Evolutionary conservation across 768 basidiomycete species (phyloP), one percentile per base, ranked within the genome.

Genomic region (Lactarius akahatsu): DNA sequence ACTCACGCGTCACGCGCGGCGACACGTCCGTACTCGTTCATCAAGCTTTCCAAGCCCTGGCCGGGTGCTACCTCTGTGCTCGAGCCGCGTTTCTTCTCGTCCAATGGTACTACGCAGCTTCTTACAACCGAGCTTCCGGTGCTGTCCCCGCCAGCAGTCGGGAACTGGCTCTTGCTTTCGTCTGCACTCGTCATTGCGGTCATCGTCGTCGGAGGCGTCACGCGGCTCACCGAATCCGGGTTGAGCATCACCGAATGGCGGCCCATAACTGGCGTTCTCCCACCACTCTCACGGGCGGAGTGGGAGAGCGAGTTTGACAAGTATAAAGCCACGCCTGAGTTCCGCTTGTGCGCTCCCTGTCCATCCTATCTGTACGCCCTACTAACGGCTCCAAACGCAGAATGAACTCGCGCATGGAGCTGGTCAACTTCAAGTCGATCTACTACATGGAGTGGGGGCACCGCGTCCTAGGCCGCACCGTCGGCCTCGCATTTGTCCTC

Each of bases 391-490:
- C 8, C 4, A 41, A 41, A 10, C 73, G 15, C 57, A 98, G 96
- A 73, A 78, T 95, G 68, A 99, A 99, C 76, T 89, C 92, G 66
- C 86, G 88, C 11, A 95, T 97, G 63, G 86, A 88, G 36, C 78
- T 98, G 63, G 82, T 87, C 34, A 91, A 98, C 73, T 99, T 99
- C 81, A 98, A 99, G 77, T 84, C 84, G 67, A 98, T 99, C 66
- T 99, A 95, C 77, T 91, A 90, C 78, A 96, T 95, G 96, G 97
- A 99, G 83, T 99, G 95, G 94, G 85, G 86, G 6, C 97, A 99
- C 77, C 91, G 97, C 52, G 79, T 96, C 61, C 86, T 98, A 60
- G 97, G 97, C 10, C 92, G 97, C 64, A 75, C 94, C 70, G 87
- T 94, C 69, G 92, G 91, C 47, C 67, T 91, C 60, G 85, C 85